Evolutionary conservation across 1,284 basidiomycete species (phyloP).

Genomic region (Moesziomyces sp.): DNA sequence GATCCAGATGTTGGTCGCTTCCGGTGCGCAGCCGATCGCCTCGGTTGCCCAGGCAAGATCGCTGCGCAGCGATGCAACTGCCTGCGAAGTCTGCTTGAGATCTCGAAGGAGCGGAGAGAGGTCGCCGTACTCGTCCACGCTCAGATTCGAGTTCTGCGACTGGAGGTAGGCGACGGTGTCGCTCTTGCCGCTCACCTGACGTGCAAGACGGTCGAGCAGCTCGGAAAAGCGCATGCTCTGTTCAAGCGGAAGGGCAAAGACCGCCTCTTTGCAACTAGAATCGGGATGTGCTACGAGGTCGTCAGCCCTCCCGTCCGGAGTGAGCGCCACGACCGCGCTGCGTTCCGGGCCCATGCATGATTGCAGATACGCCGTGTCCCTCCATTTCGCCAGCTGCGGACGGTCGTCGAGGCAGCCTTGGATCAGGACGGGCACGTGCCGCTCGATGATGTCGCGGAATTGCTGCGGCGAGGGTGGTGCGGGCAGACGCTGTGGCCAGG

Average conservation of each 20-base stretch:
- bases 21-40: constrained; percentile 49
- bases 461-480: constrained; percentile 15
- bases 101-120: constrained; percentile 52
- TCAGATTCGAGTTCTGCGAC: constrained; percentile 60
- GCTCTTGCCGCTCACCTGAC: constrained; percentile 13
- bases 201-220: constrained; percentile 30
- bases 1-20: constrained; percentile 63
- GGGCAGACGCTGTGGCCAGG: constrained; percentile 19
- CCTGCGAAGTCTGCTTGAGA: constrained; percentile 8
- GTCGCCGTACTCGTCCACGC: constrained; percentile 45
- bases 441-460: constrained; percentile 25
- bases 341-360: constrained; percentile 37
- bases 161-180: constrained; percentile 55
- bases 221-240: constrained; percentile 33
- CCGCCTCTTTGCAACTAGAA: constrained; percentile 1
- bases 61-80: neutral
- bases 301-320: constrained; percentile 60
- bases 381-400: constrained; percentile 35
- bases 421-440: constrained; percentile 48
- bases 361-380: constrained; percentile 43
- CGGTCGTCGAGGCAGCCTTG: constrained; percentile 30
- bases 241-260: constrained; percentile 59
- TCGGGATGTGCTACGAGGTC: constrained; percentile 41
- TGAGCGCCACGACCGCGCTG: constrained; percentile 52
- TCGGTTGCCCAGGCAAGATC: constrained; percentile 53